Base-by-base conservation (phyloP, 148 eudicot species). In the Nepenthes gracilis region DNA sequence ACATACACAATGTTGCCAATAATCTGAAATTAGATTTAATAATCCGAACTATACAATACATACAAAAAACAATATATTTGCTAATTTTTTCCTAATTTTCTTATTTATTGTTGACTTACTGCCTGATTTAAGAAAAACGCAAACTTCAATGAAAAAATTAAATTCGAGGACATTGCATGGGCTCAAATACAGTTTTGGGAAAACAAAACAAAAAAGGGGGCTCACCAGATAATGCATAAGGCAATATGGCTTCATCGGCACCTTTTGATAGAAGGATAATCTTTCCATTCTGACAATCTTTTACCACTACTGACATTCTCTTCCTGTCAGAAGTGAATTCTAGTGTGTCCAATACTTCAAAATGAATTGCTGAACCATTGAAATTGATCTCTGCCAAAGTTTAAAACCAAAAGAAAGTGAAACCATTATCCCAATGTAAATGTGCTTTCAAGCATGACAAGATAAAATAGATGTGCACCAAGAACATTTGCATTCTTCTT, bases 241-340 rank as follows among this genome's bases (percentile, higher is more conserved):
- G 96, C 59, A 93, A 70, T 70, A 93, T 79, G 38, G 95, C 72
- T 79, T 93, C 99, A 84, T 93, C 99, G n/a, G 99, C 99, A 55
- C 99, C 99, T 76, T 93, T 93, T 2, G 95, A 82, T 54, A 93
- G 68, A 61, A 93, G 89, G 60, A 86, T 37, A 33, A 86, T 81
- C 68, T 84, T 81, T 32, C 89, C 88, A 75, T 80, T 82, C 63
- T 72, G 78, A 54, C 73, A 73, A 73, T 86, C 96, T 75, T 76
- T 86, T 53, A 86, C 82, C 58, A 93, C 87, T 23, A 88, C 85
- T 36, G 99, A 88, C 99, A 93, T 93, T 70, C 89, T 84, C 77
- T 93, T 93, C 82, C 99, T 73, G 56, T 93, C 99, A 74, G 99
- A 93, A 57, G 96, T 88, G 77, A 93, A 93, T 75, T 93, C 99